Evolutionary conservation across 2,329 filamentous ascomycete genomes (phyloP), one percentile per base, ranked within the genome.

Genomic region (Mycogone perniciosa): DNA sequence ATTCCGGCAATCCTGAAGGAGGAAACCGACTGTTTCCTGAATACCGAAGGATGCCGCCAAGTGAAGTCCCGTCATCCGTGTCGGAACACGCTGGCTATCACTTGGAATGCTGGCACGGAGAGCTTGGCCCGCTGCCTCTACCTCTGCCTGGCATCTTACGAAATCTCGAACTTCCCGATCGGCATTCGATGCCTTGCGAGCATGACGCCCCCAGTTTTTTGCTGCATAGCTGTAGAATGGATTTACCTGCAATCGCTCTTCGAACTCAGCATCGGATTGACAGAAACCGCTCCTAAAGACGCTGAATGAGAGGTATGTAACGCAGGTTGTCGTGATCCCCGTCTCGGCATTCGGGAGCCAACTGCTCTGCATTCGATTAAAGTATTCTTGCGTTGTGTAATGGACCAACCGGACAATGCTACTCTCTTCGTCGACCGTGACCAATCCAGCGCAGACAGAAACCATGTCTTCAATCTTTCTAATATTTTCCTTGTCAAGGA

Each of bases 351-450:
- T 27, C 0, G 61, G 63, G 47, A 75, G 66, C 60, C 64, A 69
- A 0, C 33, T 38, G 0, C 6, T 9, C 6, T 50, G 37, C 1
- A 51, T 67, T 6, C 54, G 41, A n/a, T 42, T 5, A 31, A 76
- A 65, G 52, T 72, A 77, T 40, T 75, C 67, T 40, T 74, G 67
- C 0, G 69, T 63, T 0, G 73, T 74, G 50, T 71, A 71, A 51
- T 77, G 73, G 1, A 73, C 70, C 0, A 76, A 52, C 1, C 70
- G 63, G 6, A 76, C 60, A 13, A 69, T 59, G 8, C 59, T 26
- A 31, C 61, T 73, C 42, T 68, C 52, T 37, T 67, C 47, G 38
- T 75, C 68, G 9, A 73, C 10, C 0, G 62, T 67, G 3, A 76
- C 64, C 2, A 77, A 42, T 1, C 74, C 72, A 29, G 63, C 65